Evolutionary conservation across 2,329 filamentous ascomycete genomes (phyloP).

Genomic region (Teratosphaeria viscida): DNA sequence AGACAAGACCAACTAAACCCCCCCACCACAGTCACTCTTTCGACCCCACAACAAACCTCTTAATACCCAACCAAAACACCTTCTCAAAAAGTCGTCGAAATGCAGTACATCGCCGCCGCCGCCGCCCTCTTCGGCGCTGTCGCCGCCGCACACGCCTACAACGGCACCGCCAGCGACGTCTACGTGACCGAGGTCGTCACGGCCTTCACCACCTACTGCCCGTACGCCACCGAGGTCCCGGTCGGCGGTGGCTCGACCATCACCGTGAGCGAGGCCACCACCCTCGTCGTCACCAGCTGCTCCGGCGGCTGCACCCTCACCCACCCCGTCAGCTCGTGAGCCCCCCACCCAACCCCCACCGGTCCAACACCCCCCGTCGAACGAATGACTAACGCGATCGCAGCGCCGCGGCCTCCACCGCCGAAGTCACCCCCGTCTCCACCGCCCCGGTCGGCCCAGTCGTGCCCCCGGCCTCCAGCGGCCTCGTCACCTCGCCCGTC

Average conservation of each 20-base stretch:
- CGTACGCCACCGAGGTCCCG: slow-evolving; percentile 18
- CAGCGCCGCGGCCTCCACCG: neutral
- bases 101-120: slow-evolving; percentile 37
- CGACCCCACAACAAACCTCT: slow-evolving; percentile 5
- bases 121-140: slow-evolving; percentile 29
- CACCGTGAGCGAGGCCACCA: slow-evolving; percentile 12
- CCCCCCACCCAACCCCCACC: slow-evolving; percentile 25
- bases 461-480: neutral
- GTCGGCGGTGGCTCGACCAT: slow-evolving; percentile 9
- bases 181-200: slow-evolving; percentile 19
- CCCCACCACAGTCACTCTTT: neutral
- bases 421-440: slow-evolving; percentile 1
- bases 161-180: slow-evolving; percentile 8
- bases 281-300: slow-evolving; percentile 20
- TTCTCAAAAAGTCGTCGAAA: slow-evolving; percentile 25
- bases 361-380: neutral
- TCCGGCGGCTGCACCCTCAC: slow-evolving; percentile 34
- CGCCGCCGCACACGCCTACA: slow-evolving; percentile 25
- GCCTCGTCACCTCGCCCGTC: neutral
- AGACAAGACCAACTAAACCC: neutral
- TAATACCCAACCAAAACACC: slow-evolving; percentile 1
- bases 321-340: slow-evolving; percentile 42
- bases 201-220: slow-evolving; percentile 25
- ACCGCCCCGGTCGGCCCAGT: neutral
- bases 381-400: neutral